Percentiles rank a stretch among this genome's conserved stretches.
phyloP scores from a whole-genome alignment of 257 asterid species.

The Penstemon newberryi region DNA sequence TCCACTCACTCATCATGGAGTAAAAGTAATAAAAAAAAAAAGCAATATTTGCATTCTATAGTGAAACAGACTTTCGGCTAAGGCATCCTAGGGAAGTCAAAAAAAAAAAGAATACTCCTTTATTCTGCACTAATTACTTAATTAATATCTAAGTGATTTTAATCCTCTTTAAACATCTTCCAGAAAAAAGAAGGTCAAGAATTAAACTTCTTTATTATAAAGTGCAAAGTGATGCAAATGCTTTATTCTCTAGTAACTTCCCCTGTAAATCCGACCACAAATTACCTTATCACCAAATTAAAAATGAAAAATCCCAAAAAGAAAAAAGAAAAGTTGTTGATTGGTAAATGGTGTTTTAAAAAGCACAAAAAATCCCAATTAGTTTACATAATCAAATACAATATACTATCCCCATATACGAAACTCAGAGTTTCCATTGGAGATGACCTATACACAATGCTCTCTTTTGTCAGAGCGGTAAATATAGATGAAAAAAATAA shows the following conservation, averaged over 20 bases:
- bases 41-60: too few relatives aligned
- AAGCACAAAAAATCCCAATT: too few relatives aligned
- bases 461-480: too few relatives aligned
- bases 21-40: too few relatives aligned
- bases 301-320: background rate
- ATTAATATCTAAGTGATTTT: background rate
- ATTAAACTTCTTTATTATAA: slow-evolving; percentile 22
- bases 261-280: slow-evolving; percentile 14
- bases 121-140: slow-evolving; percentile 2
- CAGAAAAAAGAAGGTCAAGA: slow-evolving; percentile 14
- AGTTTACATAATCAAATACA: too few relatives aligned
- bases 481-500: too few relatives aligned
- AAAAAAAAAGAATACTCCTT: background rate
- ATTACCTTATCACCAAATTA: background rate
- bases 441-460: too few relatives aligned
- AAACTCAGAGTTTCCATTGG: too few relatives aligned
- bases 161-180: slow-evolving; percentile 8
- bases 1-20: background rate
- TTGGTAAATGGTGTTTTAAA: background rate
- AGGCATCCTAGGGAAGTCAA: slow-evolving; percentile 30
- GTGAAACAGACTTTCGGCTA: slow-evolving; percentile 19
- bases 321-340: background rate
- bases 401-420: too few relatives aligned
- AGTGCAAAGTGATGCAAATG: slow-evolving; percentile 23
- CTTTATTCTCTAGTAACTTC: slow-evolving; percentile 33